Evolutionary conservation across 495 filamentous ascomycete species (phyloP).

Genomic region (Haplographium delicatum): DNA sequence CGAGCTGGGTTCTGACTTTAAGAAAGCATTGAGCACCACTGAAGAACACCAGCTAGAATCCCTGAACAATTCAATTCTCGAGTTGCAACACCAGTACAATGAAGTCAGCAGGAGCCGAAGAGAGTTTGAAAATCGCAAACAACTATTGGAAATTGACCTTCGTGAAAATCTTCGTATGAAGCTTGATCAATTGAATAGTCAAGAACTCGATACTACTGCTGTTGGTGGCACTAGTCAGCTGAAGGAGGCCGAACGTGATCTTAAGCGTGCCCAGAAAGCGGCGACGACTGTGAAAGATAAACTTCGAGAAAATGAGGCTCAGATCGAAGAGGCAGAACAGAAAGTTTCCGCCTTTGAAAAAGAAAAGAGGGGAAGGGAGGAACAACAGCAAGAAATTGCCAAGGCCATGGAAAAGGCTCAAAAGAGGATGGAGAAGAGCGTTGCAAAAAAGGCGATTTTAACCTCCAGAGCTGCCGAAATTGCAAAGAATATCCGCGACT

Average conservation of each 20-base stretch:
- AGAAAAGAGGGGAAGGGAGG: slow-evolving; percentile 59
- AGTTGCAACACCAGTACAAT: slow-evolving; percentile 66
- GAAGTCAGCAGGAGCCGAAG: slow-evolving; percentile 67
- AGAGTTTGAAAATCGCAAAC: slow-evolving; percentile 76
- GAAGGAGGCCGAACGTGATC: slow-evolving; percentile 74
- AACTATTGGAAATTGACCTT: slow-evolving; percentile 73
- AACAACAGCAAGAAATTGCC: slow-evolving; percentile 67
- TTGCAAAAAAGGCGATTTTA: slow-evolving; percentile 76
- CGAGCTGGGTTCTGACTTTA: slow-evolving; percentile 82
- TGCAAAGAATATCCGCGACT: slow-evolving; percentile 79
- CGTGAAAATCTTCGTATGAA: slow-evolving; percentile 78
- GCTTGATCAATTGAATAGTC: slow-evolving; percentile 79
- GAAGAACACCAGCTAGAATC: slow-evolving; percentile 79
- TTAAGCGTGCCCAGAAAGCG: slow-evolving; percentile 65
- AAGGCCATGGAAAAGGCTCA: slow-evolving; percentile 80
- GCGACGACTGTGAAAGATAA: slow-evolving; percentile 58
- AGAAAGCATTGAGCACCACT: slow-evolving; percentile 75
- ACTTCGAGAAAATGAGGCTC: slow-evolving; percentile 63
- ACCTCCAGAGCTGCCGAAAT: slow-evolving; percentile 72
- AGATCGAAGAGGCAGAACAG: slow-evolving; percentile 59
- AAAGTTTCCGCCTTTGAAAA: slow-evolving; percentile 57
- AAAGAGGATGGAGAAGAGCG: slow-evolving; percentile 86
- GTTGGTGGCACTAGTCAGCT: slow-evolving; percentile 59
- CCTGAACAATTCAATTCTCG: slow-evolving; percentile 61
- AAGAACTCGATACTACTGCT: slow-evolving; percentile 63